A percentile compares a stretch with the other conserved stretches of the same genome.
Evolutionary conservation across 139 green algal species (phyloP).

Genomic region (Chlorella sorokiniana): DNA sequence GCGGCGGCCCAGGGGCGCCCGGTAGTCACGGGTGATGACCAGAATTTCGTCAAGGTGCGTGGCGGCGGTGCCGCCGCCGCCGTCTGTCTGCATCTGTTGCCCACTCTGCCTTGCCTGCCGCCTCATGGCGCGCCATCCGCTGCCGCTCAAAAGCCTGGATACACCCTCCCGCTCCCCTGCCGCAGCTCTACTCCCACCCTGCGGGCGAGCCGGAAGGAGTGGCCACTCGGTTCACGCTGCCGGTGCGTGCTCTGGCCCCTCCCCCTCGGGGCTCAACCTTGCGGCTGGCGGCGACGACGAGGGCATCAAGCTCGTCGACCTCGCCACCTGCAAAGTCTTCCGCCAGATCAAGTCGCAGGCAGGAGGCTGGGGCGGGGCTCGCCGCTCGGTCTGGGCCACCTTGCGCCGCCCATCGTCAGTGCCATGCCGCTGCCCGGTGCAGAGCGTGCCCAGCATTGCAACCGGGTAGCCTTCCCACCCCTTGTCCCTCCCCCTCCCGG

Average conservation of each 20-base stretch:
- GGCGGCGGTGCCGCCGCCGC: neutral
- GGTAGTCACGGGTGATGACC: slow-evolving; percentile 44
- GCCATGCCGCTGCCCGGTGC: too few relatives aligned
- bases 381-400: too few relatives aligned
- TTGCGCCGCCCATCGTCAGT: too few relatives aligned
- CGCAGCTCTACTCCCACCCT: slow-evolving; percentile 60
- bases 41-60: slow-evolving; percentile 56
- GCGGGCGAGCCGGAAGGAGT: slow-evolving; percentile 54
- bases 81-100: neutral
- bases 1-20: slow-evolving; percentile 39
- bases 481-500: too few relatives aligned
- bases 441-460: too few relatives aligned
- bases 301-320: slow-evolving; percentile 77
- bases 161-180: neutral
- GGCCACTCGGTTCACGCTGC: slow-evolving; percentile 76
- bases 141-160: neutral
- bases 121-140: neutral
- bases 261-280: slow-evolving; percentile 61
- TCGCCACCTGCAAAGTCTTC: slow-evolving; percentile 41
- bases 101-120: too few relatives aligned
- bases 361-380: neutral
- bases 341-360: slow-evolving; percentile 16
- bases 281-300: slow-evolving; percentile 82
- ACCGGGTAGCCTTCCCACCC: too few relatives aligned
- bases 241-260: slow-evolving; percentile 64